Evolutionary conservation across 345 rosid genomes (phyloP).

Genomic region (Lepidium africanum): DNA sequence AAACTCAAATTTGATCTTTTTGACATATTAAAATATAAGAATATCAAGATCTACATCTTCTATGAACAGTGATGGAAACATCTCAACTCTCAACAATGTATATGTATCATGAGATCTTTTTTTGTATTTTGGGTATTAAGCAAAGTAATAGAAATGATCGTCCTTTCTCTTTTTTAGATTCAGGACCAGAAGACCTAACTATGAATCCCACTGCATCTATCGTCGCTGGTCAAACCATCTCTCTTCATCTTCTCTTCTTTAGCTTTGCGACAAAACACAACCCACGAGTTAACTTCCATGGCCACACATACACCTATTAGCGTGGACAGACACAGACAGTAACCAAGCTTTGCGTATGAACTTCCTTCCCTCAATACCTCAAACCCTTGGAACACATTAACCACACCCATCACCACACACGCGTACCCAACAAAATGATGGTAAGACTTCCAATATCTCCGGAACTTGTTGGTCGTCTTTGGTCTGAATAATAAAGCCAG

Average conservation of each 20-base stretch:
- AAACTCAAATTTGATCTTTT: background rate
- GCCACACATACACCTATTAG: conserved; percentile 73
- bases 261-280: conserved; percentile 81
- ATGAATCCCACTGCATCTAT: conserved; percentile 19
- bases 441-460: conserved; percentile 95
- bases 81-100: conserved; percentile 1
- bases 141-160: background rate
- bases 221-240: conserved; percentile 43
- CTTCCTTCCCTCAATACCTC: conserved; percentile 75
- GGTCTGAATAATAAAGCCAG: conserved; percentile 82
- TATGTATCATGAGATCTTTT: background rate
- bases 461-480: conserved; percentile 68
- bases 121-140: background rate
- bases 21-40: background rate
- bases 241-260: conserved; percentile 89
- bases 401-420: conserved; percentile 87
- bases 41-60: conserved; percentile 10
- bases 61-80: conserved; percentile 1
- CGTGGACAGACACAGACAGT: conserved; percentile 68
- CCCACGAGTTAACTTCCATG: conserved; percentile 94
- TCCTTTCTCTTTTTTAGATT: background rate
- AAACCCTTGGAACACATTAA: conserved; percentile 92
- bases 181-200: conserved; percentile 20
- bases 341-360: conserved; percentile 62
- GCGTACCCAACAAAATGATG: conserved; percentile 93